Evolutionary conservation across 1,139 yeast species (phyloP), one percentile per base, ranked within the genome.

Genomic region (Debaryomyces sp.): DNA sequence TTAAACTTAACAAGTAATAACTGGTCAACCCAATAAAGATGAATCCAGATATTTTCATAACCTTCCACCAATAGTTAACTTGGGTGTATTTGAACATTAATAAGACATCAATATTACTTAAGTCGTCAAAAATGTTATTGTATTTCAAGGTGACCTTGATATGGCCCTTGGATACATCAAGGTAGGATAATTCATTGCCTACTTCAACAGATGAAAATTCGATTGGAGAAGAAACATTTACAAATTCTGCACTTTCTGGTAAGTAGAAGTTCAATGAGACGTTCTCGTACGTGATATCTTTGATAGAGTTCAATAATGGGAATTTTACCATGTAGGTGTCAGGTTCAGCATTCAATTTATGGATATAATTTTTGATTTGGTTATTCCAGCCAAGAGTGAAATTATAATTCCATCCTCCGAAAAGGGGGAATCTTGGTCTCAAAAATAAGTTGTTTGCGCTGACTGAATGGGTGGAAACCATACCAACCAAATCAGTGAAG

Each of bases 391-490:
- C 98, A 60, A 94, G 72, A 18, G 99, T 94, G 74, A 90, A 94
- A 70, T 94, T 91, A 70, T 91, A 94, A 60, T 85, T 81, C 99
- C 99, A 94, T 37, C 92, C 96, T 44, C 99, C 99, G 70, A 90
- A 89, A 7, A 94, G 62, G 9, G 99, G 99, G 73, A 77, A 94
- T 64, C 99, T 80, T 48, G 99, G 99, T 61, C 80, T 83, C 55
- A 94, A 67, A 38, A 85, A 74, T 49, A 90, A 70, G 52, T 76
- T 80, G 44, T 67, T 61, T 48, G 77, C 70, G 13, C 77, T 60
- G 37, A 79, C 70, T 53, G 77, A 75, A 50, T 89, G 87, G 5
- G 97, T 89, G 7, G 96, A 85, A n/a, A 94, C 97, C 70, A 89
- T 89, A 23, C 99, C 99, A 26, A 94, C 97, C 58, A 87, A 80